Evolutionary conservation across 306 rosid genomes (phyloP).

Genomic region (Vachellia pachyceras): DNA sequence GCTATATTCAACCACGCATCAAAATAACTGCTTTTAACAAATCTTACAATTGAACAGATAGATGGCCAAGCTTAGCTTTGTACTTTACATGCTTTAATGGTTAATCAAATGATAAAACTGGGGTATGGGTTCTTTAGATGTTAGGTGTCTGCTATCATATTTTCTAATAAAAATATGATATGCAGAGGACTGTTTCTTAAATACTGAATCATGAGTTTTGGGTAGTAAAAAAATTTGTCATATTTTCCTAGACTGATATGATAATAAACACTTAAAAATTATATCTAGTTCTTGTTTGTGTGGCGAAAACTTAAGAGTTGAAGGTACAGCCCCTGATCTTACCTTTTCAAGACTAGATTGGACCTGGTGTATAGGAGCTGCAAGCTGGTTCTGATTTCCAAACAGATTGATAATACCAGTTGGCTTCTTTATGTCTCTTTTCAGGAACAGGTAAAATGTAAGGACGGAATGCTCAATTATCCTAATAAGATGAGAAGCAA

Average conservation of each 20-base stretch:
- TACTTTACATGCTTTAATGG: neutral
- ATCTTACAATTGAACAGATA: neutral
- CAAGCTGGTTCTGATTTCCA: slow-evolving; percentile 75
- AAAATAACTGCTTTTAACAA: neutral
- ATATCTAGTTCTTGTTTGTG: neutral
- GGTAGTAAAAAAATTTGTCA: neutral
- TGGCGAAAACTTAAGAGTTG: slow-evolving; percentile 20
- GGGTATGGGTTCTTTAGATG: neutral
- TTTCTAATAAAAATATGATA: neutral
- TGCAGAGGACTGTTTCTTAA: neutral
- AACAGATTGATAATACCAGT: slow-evolving; percentile 54
- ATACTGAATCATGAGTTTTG: neutral
- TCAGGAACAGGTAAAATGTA: slow-evolving; percentile 75
- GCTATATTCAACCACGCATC: neutral
- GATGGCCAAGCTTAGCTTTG: neutral
- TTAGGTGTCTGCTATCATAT: neutral
- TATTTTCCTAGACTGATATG: neutral
- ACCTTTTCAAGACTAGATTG: slow-evolving; percentile 86
- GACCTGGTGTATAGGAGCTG: slow-evolving; percentile 76
- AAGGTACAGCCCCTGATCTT: slow-evolving; percentile 33
- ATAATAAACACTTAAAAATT: neutral
- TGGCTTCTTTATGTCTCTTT: slow-evolving; percentile 81
- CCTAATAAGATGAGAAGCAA: slow-evolving; percentile 74
- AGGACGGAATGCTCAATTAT: slow-evolving; percentile 78
- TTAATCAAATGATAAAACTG: neutral